Evolutionary conservation across 139 green algal genomes (phyloP).

Genomic region (Chlorella vulgaris): DNA sequence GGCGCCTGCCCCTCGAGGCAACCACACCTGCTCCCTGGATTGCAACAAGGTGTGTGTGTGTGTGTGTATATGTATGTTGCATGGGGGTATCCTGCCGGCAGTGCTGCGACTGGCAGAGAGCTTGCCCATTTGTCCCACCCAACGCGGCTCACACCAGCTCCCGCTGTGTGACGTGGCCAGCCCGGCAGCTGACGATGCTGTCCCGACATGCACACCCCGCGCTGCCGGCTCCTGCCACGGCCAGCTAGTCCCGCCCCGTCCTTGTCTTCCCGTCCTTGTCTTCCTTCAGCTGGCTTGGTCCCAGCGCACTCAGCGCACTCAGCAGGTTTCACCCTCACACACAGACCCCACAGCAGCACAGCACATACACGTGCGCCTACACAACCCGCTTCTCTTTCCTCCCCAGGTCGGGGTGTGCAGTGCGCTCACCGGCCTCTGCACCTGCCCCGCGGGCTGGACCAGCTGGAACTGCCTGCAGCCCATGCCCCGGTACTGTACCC

Average conservation of each 20-base stretch:
- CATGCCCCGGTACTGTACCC: conserved; percentile 40
- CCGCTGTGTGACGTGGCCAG: too few species aligned
- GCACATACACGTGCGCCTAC: too few species aligned
- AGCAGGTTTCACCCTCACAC: too few species aligned
- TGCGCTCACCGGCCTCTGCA: conserved; percentile 12
- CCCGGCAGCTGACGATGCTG: too few species aligned
- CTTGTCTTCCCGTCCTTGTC: background rate
- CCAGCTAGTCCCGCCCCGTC: background rate
- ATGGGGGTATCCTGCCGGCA: background rate
- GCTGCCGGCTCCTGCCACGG: background rate
- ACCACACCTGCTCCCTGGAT: conserved; percentile 17
- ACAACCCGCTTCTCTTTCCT: background rate
- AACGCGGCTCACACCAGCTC: too few species aligned
- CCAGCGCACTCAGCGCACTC: too few species aligned
- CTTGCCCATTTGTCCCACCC: too few species aligned
- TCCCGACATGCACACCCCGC: background rate
- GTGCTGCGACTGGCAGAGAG: too few species aligned
- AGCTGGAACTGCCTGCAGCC: conserved; percentile 22
- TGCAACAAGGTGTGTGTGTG: conserved; percentile 19
- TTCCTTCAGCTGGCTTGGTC: too few species aligned
- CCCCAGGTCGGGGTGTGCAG: conserved; percentile 15
- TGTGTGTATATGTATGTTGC: too few species aligned
- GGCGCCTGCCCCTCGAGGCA: conserved; percentile 7
- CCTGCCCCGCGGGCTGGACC: conserved; percentile 13
- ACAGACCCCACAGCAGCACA: too few species aligned